Evolutionary conservation across 768 basidiomycete species (phyloP), one percentile per base, ranked within the genome.

Genomic region (Atractiella rhizophila): DNA sequence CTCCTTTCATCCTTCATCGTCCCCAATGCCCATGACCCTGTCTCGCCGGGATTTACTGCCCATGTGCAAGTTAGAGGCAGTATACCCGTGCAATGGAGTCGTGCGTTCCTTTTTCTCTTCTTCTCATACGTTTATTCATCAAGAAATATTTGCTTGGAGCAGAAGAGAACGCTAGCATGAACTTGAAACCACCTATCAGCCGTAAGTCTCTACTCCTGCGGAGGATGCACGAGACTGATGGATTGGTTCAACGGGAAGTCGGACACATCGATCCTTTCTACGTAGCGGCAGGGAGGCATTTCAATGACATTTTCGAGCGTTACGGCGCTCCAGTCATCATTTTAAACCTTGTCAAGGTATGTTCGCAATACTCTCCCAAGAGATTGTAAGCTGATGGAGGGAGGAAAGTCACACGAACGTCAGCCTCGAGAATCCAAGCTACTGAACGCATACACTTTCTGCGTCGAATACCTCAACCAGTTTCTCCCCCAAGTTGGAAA

Each of bases 241-340:
- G n/a, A n/a, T 9, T 18, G 35, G 1, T 40, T n/a, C 28, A 43
- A 3, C 18, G 35, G 43, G 11, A 48, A 88, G 83, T 96, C 52
- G 80, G 73, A 43, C 74, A 91, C 28, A 73, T 83, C 33, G 88
- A 96, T 54, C 91, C 91, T 0, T 96, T 83, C 61, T 96, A 77
- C 56, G 73, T 76, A 0, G 80, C 88, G 0, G 91, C 86, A 0
- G 74, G 86, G 6, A 68, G 71, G 20, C 91, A 98, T 55, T 98
- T 98, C 51, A 76, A 88, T 52, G 69, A 85, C 51, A 67, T 98
- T 3, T 74, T 96, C 53, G 65, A 68, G 43, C 72, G 82, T 8
- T 98, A 96, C 50, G 86, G 88, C 0, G 67, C 75, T 0, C 83
- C 82, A 0, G 68, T 94, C 39, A 79, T 76, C 45, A 76, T 88